Conservation (phyloP, 108 stramenopile genomes). For the Mayamaea pseudoterrestris region DNA sequence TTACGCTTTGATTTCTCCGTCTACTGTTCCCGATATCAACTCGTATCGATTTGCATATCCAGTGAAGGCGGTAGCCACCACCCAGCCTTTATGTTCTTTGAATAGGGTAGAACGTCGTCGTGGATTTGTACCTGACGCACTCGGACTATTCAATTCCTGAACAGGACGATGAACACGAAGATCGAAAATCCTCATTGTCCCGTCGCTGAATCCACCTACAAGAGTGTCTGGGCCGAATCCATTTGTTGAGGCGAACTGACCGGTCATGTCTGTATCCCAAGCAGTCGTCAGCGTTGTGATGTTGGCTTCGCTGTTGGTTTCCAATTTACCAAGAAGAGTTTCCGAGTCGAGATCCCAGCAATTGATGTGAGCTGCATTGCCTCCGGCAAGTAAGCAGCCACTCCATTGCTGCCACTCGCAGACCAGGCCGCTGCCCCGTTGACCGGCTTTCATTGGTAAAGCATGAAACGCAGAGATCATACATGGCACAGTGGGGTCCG, state of each 20-base stretch:
- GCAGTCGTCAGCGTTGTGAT: constrained; percentile 79
- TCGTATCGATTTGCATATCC: constrained; percentile 52
- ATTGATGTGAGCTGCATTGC: constrained; percentile 52
- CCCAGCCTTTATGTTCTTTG: constrained; percentile 72
- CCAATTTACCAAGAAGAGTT: constrained; percentile 35
- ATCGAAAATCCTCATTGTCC: constrained; percentile 79
- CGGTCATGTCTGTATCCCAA: constrained; percentile 32
- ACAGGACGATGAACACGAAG: constrained; percentile 26
- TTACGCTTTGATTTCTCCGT: constrained; percentile 77
- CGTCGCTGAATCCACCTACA: constrained; percentile 86
- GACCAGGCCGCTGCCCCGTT: constrained; percentile 70
- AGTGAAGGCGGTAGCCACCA: constrained; percentile 68
- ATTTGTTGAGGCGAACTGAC: constrained; percentile 2
- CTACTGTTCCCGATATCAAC: constrained; percentile 76
- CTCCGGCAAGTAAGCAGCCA: constrained; percentile 74
- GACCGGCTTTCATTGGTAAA: constrained; percentile 54
- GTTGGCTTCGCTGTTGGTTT: constrained; percentile 43
- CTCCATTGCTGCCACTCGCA: constrained; percentile 73
- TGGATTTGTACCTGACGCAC: not conserved
- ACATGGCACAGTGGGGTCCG: constrained; percentile 23
- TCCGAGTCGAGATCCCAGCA: constrained; percentile 91
- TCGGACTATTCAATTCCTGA: constrained; percentile 7
- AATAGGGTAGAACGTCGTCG: constrained; percentile 21
- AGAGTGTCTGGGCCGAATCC: constrained; percentile 63
- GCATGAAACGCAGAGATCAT: constrained; percentile 81